Conservation (phyloP, 768 basidiomycete species). For the Peribolospora baueri region DNA sequence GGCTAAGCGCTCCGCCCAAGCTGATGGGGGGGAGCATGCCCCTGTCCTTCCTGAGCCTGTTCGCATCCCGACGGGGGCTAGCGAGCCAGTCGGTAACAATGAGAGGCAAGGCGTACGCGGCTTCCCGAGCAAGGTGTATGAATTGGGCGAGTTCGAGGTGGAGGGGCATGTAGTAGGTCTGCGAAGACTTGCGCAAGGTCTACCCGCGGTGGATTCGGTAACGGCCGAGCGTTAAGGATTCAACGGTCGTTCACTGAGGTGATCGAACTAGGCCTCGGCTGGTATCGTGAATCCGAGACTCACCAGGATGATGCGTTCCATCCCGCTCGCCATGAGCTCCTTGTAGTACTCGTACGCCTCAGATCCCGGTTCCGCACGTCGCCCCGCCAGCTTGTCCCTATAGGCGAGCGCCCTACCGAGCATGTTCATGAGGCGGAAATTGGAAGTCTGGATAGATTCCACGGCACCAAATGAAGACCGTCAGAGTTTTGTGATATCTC, state of each 20-base stretch:
- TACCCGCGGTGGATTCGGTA: constrained; percentile 17
- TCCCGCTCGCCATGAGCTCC: constrained; percentile 70
- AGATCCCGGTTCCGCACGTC: constrained; percentile 34
- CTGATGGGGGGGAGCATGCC: too few species aligned
- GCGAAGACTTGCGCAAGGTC: constrained; percentile 87
- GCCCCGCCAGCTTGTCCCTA: constrained; percentile 37
- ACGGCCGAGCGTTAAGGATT: neutral
- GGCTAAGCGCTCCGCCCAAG: too few species aligned
- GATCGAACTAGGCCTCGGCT: too few species aligned
- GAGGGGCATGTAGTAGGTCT: constrained; percentile 75
- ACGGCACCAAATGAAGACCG: neutral
- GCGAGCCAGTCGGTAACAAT: too few species aligned
- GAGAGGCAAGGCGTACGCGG: too few species aligned
- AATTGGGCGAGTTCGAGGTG: constrained; percentile 87
- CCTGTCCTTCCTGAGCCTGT: too few species aligned
- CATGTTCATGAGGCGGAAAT: constrained; percentile 65
- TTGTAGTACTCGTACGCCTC: constrained; percentile 51
- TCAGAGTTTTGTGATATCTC: neutral
- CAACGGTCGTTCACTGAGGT: neutral
- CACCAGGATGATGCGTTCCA: constrained; percentile 75
- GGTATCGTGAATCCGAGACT: constrained; percentile 12
- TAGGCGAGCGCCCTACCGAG: constrained; percentile 42
- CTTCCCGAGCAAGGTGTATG: constrained; percentile 32
- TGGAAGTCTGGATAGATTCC: constrained; percentile 37
- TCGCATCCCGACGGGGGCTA: too few species aligned